Evolutionary conservation across 495 filamentous ascomycete species (phyloP).

Genomic region (Penicillium soppii): DNA sequence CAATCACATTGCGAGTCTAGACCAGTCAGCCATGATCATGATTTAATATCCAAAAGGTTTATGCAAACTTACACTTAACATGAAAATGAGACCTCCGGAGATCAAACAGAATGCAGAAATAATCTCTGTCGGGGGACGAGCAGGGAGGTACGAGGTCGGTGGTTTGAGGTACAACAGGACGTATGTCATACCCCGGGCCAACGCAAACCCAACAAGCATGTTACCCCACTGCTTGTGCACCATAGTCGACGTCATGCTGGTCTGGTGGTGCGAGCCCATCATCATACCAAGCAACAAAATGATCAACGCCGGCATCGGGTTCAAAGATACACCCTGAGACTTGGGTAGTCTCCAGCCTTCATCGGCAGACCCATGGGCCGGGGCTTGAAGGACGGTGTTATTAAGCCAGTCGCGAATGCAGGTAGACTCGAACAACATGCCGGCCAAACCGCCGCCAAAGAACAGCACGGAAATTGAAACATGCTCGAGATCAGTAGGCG

Average conservation of each 20-base stretch:
- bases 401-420: slow-evolving; percentile 71
- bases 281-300: slow-evolving; percentile 85
- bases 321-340: slow-evolving; percentile 75
- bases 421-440: slow-evolving; percentile 90
- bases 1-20: slow-evolving; percentile 69
- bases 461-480: slow-evolving; percentile 92
- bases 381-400: slow-evolving; percentile 48
- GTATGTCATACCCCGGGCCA: slow-evolving; percentile 79
- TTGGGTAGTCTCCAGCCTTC: slow-evolving; percentile 57
- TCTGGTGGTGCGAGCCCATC: slow-evolving; percentile 93
- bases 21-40: background rate
- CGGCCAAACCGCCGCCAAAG: slow-evolving; percentile 88
- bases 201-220: slow-evolving; percentile 76
- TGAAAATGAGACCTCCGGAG: slow-evolving; percentile 86
- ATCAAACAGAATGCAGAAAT: slow-evolving; percentile 84
- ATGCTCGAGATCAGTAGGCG: slow-evolving; percentile 82
- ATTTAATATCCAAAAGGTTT: background rate
- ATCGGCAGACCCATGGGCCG: slow-evolving; percentile 44
- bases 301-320: slow-evolving; percentile 84
- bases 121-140: slow-evolving; percentile 88
- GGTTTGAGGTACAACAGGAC: slow-evolving; percentile 75
- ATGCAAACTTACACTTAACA: slow-evolving; percentile 71
- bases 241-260: slow-evolving; percentile 82
- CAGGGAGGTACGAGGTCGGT: slow-evolving; percentile 79
- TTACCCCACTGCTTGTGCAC: slow-evolving; percentile 94